These are phyloP conservation scores for Rubia yunnanensis DNA, from an alignment of 257 asterid species.

Conservation along the genomic window DNA sequence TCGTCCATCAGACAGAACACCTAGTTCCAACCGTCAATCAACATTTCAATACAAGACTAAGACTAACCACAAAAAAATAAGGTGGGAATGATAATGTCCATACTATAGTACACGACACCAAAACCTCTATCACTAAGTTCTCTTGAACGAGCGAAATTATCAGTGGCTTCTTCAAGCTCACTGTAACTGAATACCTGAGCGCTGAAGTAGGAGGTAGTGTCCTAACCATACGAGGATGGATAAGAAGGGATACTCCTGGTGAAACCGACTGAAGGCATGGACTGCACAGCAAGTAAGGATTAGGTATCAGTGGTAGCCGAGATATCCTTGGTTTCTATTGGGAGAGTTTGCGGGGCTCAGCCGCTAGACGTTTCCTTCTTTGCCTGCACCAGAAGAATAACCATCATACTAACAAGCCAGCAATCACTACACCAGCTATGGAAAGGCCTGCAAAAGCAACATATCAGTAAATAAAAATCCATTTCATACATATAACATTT, in stretches of 20 bases:
- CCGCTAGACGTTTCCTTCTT: constrained; percentile 32
- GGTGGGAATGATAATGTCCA: neutral
- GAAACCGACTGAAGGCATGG: constrained; percentile 30
- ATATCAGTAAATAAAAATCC: constrained; percentile 3
- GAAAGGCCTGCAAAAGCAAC: constrained; percentile 40
- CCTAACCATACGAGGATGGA: constrained; percentile 44
- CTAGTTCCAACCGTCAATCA: constrained; percentile 20
- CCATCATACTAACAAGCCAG: constrained; percentile 47
- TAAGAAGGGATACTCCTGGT: constrained; percentile 59
- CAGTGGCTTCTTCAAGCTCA: constrained; percentile 80
- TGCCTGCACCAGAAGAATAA: constrained; percentile 46
- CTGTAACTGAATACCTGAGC: constrained; percentile 61
- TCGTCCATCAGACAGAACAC: constrained; percentile 66
- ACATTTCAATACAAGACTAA: neutral
- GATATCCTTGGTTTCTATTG: constrained; percentile 31
- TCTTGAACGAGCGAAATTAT: constrained; percentile 48
- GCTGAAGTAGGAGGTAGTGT: constrained; percentile 52
- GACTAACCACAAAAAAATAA: neutral
- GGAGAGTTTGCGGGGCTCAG: constrained; percentile 19
- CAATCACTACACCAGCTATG: constrained; percentile 40
- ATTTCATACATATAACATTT: neutral
- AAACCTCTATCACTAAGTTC: constrained; percentile 93
- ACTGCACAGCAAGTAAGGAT: constrained; percentile 11
- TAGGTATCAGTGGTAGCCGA: constrained; percentile 32
- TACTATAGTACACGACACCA: constrained; percentile 83